Conservation (phyloP, 306 rosid genomes). For the Canavalia ensiformis region DNA sequence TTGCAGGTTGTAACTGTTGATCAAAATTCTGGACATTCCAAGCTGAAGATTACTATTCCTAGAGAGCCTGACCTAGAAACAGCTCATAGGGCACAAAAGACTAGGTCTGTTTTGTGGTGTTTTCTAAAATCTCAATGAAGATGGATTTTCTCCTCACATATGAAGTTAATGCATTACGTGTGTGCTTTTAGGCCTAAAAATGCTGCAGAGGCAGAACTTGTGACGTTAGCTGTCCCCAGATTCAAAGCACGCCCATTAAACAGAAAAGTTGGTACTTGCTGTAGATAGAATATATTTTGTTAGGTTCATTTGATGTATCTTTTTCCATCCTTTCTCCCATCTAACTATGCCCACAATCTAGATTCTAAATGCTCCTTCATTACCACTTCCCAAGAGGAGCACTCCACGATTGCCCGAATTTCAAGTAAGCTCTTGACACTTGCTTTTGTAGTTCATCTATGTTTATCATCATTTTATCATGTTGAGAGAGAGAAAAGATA, state of each 20-base stretch:
- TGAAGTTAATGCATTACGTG: slow-evolving; percentile 35
- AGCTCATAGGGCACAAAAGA: slow-evolving; percentile 78
- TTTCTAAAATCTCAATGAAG: slow-evolving; percentile 17
- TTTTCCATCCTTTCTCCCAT: slow-evolving; percentile 40
- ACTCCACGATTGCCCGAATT: slow-evolving; percentile 86
- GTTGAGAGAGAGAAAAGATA: slow-evolving; percentile 10
- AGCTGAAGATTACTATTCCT: slow-evolving; percentile 82
- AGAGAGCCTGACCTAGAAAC: slow-evolving; percentile 93
- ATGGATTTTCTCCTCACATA: slow-evolving; percentile 27
- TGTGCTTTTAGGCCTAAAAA: slow-evolving; percentile 67
- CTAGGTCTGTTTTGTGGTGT: slow-evolving; percentile 68
- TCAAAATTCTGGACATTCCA: slow-evolving; percentile 60
- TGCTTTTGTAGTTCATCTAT: slow-evolving; percentile 7
- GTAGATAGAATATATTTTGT: slow-evolving; percentile 34
- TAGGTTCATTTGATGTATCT: slow-evolving; percentile 22
- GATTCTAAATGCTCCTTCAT: slow-evolving; percentile 91
- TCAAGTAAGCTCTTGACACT: slow-evolving; percentile 70
- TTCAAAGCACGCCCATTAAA: slow-evolving; percentile 94
- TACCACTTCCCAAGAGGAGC: slow-evolving; percentile 81
- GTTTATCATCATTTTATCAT: slow-evolving; percentile 24
- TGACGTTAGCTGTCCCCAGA: slow-evolving; percentile 56
- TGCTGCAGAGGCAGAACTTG: slow-evolving; percentile 62
- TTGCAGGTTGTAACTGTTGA: slow-evolving; percentile 75
- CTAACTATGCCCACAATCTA: slow-evolving; percentile 47
- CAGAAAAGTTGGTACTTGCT: slow-evolving; percentile 79